Evolutionary conservation across 2,329 filamentous ascomycete species (phyloP), one percentile per base, ranked within the genome.

Genomic region (Penicillium sp.): DNA sequence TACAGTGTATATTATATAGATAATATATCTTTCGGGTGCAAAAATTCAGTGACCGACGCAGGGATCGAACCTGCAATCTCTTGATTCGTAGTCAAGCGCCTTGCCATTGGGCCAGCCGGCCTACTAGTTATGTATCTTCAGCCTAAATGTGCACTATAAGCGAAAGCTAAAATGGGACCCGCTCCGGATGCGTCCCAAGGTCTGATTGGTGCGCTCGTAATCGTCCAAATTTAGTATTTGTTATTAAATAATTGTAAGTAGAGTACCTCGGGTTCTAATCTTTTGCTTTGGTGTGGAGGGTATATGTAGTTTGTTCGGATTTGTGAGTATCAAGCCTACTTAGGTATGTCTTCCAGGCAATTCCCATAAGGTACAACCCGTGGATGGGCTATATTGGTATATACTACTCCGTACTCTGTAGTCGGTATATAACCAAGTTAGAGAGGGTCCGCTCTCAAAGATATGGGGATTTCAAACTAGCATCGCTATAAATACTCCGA

Each of bases 51-150:
- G 69, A 71, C 68, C 69, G 65, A 71, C 69, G 69, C 68, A 71
- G 69, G 69, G 62, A 48, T 77, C 74, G 74, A 77, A 77, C 75
- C 75, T 75, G 71, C 73, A 78, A 77, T 77, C 75, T 77, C 72
- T 76, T 77, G 75, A 77, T 77, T 75, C 76, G 76, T 77, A 78
- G 76, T 78, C 76, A 77, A 77, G 73, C 76, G 75, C 76, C 74
- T 77, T 78, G 71, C 76, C 75, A 77, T 77, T 77, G 73, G 74
- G 75, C 74, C 73, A 76, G 65, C 65, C 62, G 66, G 60, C 66
- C 66, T 29, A 9, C 29, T 29, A 29, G 8, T 8, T 29, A 39
- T 12, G 37, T 32, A 1, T 2, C 1, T 1, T 31, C 1, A 1
- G 23, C 0, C 9, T 1, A 4, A 23, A 18, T 23, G 13, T 46